Evolutionary conservation across 2,329 filamentous ascomycete genomes (phyloP).

Genomic region (Paecilomyces niveus): DNA sequence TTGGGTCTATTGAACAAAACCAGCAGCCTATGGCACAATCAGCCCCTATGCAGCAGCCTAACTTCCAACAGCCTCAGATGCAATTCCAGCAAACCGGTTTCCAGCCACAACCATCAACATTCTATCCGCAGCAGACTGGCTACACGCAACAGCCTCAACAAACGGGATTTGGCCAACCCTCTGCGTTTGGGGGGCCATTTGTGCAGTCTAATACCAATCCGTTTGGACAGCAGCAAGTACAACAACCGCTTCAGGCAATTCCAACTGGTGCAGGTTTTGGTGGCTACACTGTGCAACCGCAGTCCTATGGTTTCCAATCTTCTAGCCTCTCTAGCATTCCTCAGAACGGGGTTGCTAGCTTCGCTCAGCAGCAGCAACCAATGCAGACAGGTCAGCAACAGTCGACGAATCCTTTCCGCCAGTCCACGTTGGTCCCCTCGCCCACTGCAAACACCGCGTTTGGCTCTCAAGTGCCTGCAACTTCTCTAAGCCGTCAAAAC

Average conservation of each 20-base stretch:
- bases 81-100: slow-evolving; percentile 13
- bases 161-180: slow-evolving; percentile 24
- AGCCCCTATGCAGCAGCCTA: slow-evolving; percentile 29
- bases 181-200: slow-evolving; percentile 18
- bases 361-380: slow-evolving; percentile 37
- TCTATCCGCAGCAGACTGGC: slow-evolving; percentile 25
- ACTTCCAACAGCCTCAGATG: slow-evolving; percentile 14
- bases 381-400: slow-evolving; percentile 42
- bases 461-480: slow-evolving; percentile 37
- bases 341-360: slow-evolving; percentile 42
- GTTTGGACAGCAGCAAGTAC: slow-evolving; percentile 25
- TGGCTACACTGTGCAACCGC: slow-evolving; percentile 66
- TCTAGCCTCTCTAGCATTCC: slow-evolving; percentile 39
- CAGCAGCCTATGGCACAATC: slow-evolving; percentile 41
- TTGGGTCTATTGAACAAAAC: slow-evolving; percentile 85
- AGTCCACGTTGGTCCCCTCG: slow-evolving; percentile 64
- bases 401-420: slow-evolving; percentile 86
- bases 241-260: slow-evolving; percentile 50
- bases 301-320: slow-evolving; percentile 44
- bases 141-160: slow-evolving; percentile 26
- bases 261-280: slow-evolving; percentile 76
- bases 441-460: slow-evolving; percentile 43
- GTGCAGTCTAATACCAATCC: slow-evolving; percentile 26
- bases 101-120: slow-evolving; percentile 16
- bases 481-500: slow-evolving; percentile 53